Base-by-base conservation (phyloP, 208 protist genomes). In the Wallacemonas sp. region DNA sequence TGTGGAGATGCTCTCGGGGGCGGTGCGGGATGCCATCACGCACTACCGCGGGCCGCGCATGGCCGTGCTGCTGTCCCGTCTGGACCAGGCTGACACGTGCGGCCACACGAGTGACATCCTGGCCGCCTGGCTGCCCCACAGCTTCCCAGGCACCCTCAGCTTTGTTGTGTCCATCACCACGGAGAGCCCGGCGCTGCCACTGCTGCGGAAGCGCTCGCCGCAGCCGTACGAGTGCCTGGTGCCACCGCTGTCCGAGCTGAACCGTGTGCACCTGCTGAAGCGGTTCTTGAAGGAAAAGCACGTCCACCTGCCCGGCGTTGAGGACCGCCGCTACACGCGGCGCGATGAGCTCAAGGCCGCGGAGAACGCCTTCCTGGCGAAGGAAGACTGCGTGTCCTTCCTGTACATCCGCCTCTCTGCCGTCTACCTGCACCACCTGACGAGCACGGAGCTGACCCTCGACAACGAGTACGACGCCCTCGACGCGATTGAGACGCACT, bases 141-240 rank as follows among this genome's bases (percentile, higher is more conserved):
- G 62, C 65, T 76, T 95, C 24, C 83, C 90, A 1, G 55, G 52
- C 14, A 54, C 56, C 36, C 70, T 95, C 2, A 80, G 72, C 47
- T 58, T 93, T 44, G 76, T 92, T 38, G 56, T 92, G 14, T 83
- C 85, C 0, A 39, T 93, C 36, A 72, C 87, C 58, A 93, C 84
- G 4, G 80, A 87, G 23, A 85, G 83, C 61, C 81, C 78, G 36
- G 56, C 87, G n/a, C 83, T 95, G 33, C 52, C 71, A n/a, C 36
- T 76, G 27, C 65, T 93, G 62, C 81, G 90, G 44, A 76, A 81
- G 61, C 86, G 87, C 47, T 62, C 78, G 38, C 90, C 87, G 16
- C 87, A 93, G 67, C 90, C 90, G n/a, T 90, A 85, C 63, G 90
- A 93, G 65, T 78, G 77, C 32, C 75, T 93, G 27, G 83, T 87